phyloP scores from a whole-genome alignment of 1,139 yeast species.

The Saccharomyces hybrid region DNA sequence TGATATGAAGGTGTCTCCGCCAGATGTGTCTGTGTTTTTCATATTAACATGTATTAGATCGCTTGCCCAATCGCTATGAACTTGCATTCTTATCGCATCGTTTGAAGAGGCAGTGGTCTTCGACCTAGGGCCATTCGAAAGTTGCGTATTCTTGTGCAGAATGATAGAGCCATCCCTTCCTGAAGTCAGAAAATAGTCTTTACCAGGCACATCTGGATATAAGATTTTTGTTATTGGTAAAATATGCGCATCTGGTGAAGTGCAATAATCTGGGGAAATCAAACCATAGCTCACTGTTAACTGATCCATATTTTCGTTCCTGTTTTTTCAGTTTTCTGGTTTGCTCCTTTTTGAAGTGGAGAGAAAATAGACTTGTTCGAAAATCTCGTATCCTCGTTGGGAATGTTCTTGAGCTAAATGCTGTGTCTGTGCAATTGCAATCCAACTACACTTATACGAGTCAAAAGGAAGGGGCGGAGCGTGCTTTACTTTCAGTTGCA shows the following conservation, averaged over 20 bases:
- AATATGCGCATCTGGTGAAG: constrained; percentile 22
- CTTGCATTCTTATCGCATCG: constrained; percentile 33
- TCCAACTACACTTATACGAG: neutral
- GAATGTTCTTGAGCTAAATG: neutral
- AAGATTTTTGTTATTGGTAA: constrained; percentile 31
- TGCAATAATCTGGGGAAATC: constrained; percentile 21
- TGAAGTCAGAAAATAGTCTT: constrained; percentile 52
- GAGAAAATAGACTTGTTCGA: neutral
- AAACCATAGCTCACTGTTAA: constrained; percentile 30
- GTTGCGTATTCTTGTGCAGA: constrained; percentile 15
- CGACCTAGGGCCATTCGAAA: constrained; percentile 6
- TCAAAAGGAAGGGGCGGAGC: neutral
- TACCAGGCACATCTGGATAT: constrained; percentile 15
- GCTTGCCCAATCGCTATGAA: constrained; percentile 89
- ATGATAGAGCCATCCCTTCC: constrained; percentile 85
- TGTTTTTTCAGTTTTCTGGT: neutral
- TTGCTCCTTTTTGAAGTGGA: neutral
- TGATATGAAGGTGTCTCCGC: constrained; percentile 46
- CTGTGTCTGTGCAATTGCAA: neutral
- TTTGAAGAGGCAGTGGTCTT: constrained; percentile 6
- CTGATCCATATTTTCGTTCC: constrained; percentile 15
- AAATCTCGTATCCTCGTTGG: neutral
- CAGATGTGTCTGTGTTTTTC: constrained; percentile 7
- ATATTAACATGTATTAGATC: constrained; percentile 48
- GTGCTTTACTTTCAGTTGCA: neutral